Evolutionary conservation across 2,329 filamentous ascomycete species (phyloP).

Genomic region (Orbilia blumenaviensis): DNA sequence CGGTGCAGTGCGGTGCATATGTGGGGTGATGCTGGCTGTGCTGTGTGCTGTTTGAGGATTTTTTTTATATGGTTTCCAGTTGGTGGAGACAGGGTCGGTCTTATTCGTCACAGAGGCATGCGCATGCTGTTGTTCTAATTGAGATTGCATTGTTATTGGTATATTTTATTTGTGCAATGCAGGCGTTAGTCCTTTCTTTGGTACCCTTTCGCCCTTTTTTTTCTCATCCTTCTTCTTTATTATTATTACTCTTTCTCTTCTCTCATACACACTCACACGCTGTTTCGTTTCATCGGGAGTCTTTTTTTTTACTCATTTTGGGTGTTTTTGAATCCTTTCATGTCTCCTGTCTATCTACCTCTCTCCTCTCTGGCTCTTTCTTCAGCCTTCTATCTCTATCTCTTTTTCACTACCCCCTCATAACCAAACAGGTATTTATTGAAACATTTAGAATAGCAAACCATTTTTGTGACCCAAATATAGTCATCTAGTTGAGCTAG

Average conservation of each 20-base stretch:
- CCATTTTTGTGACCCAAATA: not conserved
- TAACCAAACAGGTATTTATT: not conserved
- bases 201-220: not conserved
- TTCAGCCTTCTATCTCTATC: not conserved
- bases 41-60: not conserved
- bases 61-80: not conserved
- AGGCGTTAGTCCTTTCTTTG: slow-evolving; percentile 37
- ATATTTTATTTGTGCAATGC: slow-evolving; percentile 16
- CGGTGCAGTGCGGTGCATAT: too few relatives aligned
- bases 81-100: not conserved
- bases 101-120: slow-evolving; percentile 9
- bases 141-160: slow-evolving; percentile 12
- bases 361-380: slow-evolving; percentile 40
- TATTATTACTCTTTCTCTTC: not conserved
- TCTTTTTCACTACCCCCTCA: not conserved
- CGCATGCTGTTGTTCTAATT: not conserved
- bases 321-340: not conserved
- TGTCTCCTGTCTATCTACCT: slow-evolving; percentile 20
- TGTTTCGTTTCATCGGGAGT: not conserved
- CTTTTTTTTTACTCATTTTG: not conserved
- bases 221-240: not conserved
- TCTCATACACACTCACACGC: not conserved
- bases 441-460: not conserved
- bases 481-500: too few relatives aligned
- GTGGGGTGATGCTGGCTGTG: not conserved